Evolutionary conservation across 148 eudicot genomes (phyloP).

Genomic region (Cornus kousa): DNA sequence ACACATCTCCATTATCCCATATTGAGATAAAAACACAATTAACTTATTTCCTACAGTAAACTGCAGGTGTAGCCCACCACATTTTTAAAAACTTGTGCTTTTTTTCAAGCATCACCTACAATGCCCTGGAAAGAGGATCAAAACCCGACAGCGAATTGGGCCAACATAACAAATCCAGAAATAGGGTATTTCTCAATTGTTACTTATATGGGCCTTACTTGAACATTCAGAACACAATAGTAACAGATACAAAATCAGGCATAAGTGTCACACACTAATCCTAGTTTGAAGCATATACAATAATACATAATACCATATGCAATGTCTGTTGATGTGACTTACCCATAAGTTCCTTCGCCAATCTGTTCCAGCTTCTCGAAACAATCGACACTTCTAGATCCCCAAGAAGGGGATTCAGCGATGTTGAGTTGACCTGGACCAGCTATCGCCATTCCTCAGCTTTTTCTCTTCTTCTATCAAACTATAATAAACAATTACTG

Average conservation of each 20-base stretch:
- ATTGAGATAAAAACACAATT: too few relatives aligned
- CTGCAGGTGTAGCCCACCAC: too few relatives aligned
- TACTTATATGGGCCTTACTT: too few relatives aligned
- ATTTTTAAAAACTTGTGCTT: too few relatives aligned
- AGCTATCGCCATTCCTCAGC: constrained; percentile 51
- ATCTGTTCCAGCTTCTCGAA: constrained; percentile 83
- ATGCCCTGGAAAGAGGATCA: background rate
- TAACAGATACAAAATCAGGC: background rate
- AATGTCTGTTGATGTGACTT: background rate
- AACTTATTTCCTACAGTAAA: too few relatives aligned
- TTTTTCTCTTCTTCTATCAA: background rate
- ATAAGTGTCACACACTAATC: too few relatives aligned
- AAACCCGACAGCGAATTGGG: background rate
- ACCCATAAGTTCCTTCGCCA: constrained; percentile 96
- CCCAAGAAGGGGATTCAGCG: constrained; percentile 63
- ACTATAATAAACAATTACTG: background rate
- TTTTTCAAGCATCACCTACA: too few relatives aligned
- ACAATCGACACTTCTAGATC: constrained; percentile 84
- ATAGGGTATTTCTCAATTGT: background rate
- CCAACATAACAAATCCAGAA: background rate
- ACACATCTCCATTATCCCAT: too few relatives aligned
- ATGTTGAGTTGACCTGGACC: constrained; percentile 69
- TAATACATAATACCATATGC: too few relatives aligned
- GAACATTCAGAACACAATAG: background rate
- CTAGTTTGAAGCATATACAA: too few relatives aligned